Evolutionary conservation across 1,139 yeast species (phyloP), one percentile per base, ranked within the genome.

Genomic region (Yamadazyma buinensis): DNA sequence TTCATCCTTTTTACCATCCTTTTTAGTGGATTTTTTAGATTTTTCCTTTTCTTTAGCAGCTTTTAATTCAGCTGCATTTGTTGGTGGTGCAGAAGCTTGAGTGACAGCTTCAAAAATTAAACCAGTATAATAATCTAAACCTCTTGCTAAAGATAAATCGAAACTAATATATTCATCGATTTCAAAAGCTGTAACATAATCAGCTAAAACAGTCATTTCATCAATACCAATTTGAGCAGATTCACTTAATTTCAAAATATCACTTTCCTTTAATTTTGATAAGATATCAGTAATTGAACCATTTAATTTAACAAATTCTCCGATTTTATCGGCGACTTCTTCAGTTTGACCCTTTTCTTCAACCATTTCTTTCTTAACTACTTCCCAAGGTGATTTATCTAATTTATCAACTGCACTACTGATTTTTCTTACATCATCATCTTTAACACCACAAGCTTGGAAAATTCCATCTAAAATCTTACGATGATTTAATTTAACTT

Each of bases 91-190:
- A 29, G 96, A 85, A 26, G 90, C 96, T 15, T 81, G 74, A 18
- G 97, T 92, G 33, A 92, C 97, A 30, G 94, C 96, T 63, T 92
- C 98, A 60, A 87, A 92, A 48, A 92, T 92, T 46, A 92, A 74
- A 28, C 98, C 98, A 18, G 98, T 92, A 65, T 92, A 92, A 63
- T 92, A 92, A 62, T 92, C 98, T 53, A 92, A 76, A 33, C 98
- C 98, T 71, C 98, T 81, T 23, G 98, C 98, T 46, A 92, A 71
- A 4, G 97, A 90, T 59, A 92, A 72, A 59, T 92, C 98, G 50
- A 92, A 90, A 12, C 92, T 83, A 39, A 87, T 67, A 58, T 60
- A 74, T 11, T 72, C 47, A 34, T 72, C 72, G 43, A 87, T 79
- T 13, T 73, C 84, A 49, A 86, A 86, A 7, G 96, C 95, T 44